Evolutionary conservation across 1,284 basidiomycete species (phyloP).

Genomic region (Trametes hirsuta): DNA sequence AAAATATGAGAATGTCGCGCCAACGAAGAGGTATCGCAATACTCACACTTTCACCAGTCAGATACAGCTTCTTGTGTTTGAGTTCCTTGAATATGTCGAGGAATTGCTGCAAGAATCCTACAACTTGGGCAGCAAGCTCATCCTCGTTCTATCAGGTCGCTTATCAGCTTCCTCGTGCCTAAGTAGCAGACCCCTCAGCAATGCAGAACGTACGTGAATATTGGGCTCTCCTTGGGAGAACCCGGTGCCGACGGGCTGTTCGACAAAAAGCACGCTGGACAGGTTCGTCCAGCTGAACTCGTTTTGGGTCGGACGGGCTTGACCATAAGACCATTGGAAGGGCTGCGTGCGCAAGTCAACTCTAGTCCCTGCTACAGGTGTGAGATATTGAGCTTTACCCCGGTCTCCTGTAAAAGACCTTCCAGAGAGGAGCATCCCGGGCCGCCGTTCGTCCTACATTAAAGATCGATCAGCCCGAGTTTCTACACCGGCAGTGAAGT

Average conservation of each 20-base stretch:
- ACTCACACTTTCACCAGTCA: slow-evolving; percentile 74
- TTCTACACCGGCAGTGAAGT: not conserved
- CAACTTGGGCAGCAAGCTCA: slow-evolving; percentile 63
- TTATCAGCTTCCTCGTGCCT: not conserved
- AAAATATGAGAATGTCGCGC: not conserved
- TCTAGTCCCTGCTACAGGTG: not conserved
- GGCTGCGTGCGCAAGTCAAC: slow-evolving; percentile 45
- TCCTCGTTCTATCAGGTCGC: slow-evolving; percentile 57
- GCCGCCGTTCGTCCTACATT: slow-evolving; percentile 51
- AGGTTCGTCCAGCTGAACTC: slow-evolving; percentile 83
- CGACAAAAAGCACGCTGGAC: slow-evolving; percentile 79
- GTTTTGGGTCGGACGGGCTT: slow-evolving; percentile 67
- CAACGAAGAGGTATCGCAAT: not conserved
- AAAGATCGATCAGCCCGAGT: not conserved
- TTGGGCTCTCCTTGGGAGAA: slow-evolving; percentile 76
- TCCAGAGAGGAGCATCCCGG: slow-evolving; percentile 75
- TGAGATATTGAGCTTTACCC: slow-evolving; percentile 49
- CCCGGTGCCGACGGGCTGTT: slow-evolving; percentile 85
- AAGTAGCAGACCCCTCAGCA: slow-evolving; percentile 19
- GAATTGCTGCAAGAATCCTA: slow-evolving; percentile 77
- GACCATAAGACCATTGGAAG: slow-evolving; percentile 68
- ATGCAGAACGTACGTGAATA: slow-evolving; percentile 47
- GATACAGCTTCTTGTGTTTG: slow-evolving; percentile 69
- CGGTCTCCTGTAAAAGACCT: slow-evolving; percentile 82
- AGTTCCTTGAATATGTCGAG: slow-evolving; percentile 72